Conservation (phyloP, 768 basidiomycete species). For the Russula emetica region DNA sequence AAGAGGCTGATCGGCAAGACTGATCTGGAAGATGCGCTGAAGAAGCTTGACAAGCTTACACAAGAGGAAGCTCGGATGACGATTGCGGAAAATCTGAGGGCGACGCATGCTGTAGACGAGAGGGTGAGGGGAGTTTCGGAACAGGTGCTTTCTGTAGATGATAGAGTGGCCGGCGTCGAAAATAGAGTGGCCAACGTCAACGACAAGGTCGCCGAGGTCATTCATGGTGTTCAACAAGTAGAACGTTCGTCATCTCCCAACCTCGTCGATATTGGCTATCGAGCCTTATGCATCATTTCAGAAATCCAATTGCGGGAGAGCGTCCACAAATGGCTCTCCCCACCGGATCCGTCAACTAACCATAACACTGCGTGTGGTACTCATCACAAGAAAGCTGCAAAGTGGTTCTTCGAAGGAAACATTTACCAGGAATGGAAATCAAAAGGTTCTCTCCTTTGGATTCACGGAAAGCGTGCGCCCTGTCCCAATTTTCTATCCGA, state of each 20-base stretch:
- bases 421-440: neutral
- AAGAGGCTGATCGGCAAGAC: neutral
- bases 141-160: neutral
- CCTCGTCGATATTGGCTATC: too few species aligned
- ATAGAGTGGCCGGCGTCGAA: neutral
- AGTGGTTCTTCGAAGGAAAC: neutral
- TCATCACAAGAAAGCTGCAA: neutral
- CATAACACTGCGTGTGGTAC: neutral
- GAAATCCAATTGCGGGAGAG: neutral
- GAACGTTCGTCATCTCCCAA: neutral
- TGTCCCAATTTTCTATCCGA: neutral
- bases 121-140: neutral
- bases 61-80: neutral
- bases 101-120: neutral
- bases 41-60: neutral
- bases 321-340: neutral
- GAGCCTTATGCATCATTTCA: neutral
- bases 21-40: neutral
- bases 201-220: neutral
- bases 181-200: neutral
- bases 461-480: neutral
- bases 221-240: neutral
- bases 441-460: neutral
- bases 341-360: constrained; percentile 1
- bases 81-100: neutral